phyloP scores from a whole-genome alignment of 441 rosid species.

The Corymbia citriodora region DNA sequence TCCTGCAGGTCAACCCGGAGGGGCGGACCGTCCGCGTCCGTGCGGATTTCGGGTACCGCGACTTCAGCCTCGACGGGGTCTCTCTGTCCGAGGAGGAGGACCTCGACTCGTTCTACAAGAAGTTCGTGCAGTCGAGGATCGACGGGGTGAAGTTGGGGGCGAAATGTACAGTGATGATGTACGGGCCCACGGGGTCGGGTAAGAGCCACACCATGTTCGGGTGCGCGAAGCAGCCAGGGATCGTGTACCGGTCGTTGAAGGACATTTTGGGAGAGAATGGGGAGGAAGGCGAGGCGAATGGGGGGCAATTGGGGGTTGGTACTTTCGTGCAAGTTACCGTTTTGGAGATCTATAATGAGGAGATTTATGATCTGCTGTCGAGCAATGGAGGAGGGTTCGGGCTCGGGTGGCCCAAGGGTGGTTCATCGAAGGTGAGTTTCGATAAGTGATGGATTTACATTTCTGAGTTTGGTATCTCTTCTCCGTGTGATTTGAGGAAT shows the following conservation, averaged over 20 bases:
- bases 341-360: slow-evolving; percentile 91
- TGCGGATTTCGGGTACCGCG: slow-evolving; percentile 87
- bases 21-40: slow-evolving; percentile 57
- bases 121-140: slow-evolving; percentile 70
- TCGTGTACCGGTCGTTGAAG: slow-evolving; percentile 66
- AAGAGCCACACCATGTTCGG: slow-evolving; percentile 98
- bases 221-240: slow-evolving; percentile 78
- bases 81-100: slow-evolving; percentile 80
- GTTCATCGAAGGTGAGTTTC: slow-evolving; percentile 50
- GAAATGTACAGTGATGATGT: slow-evolving; percentile 90
- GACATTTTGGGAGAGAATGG: slow-evolving; percentile 67
- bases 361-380: slow-evolving; percentile 84
- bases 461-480: background rate
- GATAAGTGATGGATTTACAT: background rate
- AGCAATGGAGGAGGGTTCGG: slow-evolving; percentile 55
- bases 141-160: slow-evolving; percentile 71
- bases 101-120: slow-evolving; percentile 61
- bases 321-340: slow-evolving; percentile 90
- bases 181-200: slow-evolving; percentile 93
- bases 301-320: slow-evolving; percentile 25
- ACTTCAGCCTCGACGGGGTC: slow-evolving; percentile 83
- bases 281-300: slow-evolving; percentile 28
- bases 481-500: background rate
- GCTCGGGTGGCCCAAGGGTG: slow-evolving; percentile 75
- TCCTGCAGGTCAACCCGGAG: slow-evolving; percentile 53